phyloP scores from a whole-genome alignment of 2,329 filamentous ascomycete species.

The Xylaria sp. region DNA sequence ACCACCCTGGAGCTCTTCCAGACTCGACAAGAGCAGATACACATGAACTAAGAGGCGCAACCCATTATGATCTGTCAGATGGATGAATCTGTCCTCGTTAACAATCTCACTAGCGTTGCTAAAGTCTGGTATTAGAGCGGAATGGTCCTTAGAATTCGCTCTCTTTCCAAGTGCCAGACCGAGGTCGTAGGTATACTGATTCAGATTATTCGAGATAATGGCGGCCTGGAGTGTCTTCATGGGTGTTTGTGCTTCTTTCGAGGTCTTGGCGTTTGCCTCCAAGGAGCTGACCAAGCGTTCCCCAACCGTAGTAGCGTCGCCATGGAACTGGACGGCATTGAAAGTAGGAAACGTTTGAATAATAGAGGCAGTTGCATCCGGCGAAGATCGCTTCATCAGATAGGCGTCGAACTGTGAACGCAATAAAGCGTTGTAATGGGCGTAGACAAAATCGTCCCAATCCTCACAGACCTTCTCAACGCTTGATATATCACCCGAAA shows the following conservation, averaged over 20 bases:
- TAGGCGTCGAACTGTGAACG: constrained; percentile 79
- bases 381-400: constrained; percentile 57
- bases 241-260: constrained; percentile 62
- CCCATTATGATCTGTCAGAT: constrained; percentile 62
- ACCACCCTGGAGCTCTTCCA: constrained; percentile 59
- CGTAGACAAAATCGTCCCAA: constrained; percentile 88
- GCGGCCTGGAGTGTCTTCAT: constrained; percentile 78
- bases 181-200: constrained; percentile 61
- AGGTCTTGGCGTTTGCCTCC: constrained; percentile 58
- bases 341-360: constrained; percentile 64
- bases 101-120: constrained; percentile 39
- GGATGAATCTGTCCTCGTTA: constrained; percentile 52
- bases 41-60: constrained; percentile 71
- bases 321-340: constrained; percentile 66
- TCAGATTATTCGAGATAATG: constrained; percentile 67
- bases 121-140: constrained; percentile 47
- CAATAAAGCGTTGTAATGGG: constrained; percentile 83
- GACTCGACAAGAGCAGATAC: constrained; percentile 66
- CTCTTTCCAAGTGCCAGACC: constrained; percentile 54
- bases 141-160: constrained; percentile 48
- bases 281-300: constrained; percentile 64
- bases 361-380: constrained; percentile 55
- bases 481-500: constrained; percentile 81
- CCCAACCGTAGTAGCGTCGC: constrained; percentile 55
- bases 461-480: constrained; percentile 75